Conservation (phyloP, 805 yeast species). For the Cyberlindnera samutprakarnensis region DNA sequence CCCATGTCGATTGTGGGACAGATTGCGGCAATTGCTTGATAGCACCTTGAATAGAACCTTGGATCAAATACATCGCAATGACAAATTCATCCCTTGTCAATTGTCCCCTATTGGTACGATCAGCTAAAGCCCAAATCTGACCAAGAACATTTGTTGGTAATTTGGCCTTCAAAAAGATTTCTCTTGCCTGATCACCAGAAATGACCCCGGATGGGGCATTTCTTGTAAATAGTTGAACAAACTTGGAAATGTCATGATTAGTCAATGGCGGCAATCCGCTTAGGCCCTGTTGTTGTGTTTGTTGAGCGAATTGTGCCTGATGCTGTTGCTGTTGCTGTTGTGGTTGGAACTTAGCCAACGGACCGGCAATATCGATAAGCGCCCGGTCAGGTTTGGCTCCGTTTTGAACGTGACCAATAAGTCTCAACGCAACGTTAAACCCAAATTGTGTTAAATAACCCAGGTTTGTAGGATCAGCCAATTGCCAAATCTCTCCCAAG, state of each 20-base stretch:
- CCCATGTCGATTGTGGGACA: conserved; percentile 38
- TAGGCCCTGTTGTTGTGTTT: conserved; percentile 22
- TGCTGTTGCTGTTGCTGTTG: not conserved
- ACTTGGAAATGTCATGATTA: conserved; percentile 52
- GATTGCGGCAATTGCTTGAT: conserved; percentile 48
- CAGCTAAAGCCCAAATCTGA: conserved; percentile 85
- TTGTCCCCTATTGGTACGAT: conserved; percentile 64
- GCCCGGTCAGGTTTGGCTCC: conserved; percentile 53
- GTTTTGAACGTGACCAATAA: conserved; percentile 79
- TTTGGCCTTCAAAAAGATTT: conserved; percentile 82
- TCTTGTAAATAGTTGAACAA: conserved; percentile 66
- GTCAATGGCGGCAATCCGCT: conserved; percentile 43
- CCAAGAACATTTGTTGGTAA: conserved; percentile 73
- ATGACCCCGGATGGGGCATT: conserved; percentile 53
- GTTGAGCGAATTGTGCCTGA: conserved; percentile 5
- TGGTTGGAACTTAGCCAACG: conserved; percentile 52
- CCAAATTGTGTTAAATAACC: conserved; percentile 80
- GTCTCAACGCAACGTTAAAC: conserved; percentile 79
- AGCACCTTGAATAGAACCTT: conserved; percentile 62
- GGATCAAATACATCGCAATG: conserved; percentile 93
- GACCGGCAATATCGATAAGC: conserved; percentile 52
- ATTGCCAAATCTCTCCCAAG: conserved; percentile 89
- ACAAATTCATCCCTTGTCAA: conserved; percentile 71
- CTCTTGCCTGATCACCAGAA: conserved; percentile 75
- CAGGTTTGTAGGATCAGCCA: conserved; percentile 81